Base-by-base conservation (phyloP, 345 rosid species). In the Conringia planisiliqua region DNA sequence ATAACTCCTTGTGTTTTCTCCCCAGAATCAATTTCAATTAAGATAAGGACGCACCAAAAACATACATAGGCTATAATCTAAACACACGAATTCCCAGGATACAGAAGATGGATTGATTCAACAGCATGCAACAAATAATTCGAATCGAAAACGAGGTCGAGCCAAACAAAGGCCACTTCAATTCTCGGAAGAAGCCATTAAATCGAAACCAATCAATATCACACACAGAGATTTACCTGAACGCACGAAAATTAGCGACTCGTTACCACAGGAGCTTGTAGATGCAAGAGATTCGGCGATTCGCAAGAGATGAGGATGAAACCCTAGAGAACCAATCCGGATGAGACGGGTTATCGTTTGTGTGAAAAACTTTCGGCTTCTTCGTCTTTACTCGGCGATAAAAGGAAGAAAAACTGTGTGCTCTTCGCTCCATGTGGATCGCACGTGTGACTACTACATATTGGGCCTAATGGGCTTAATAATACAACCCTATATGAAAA, bases 261-360 rank as follows among this genome's bases (percentile, higher is more conserved):
- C 63, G 62, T 0, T 39, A 27, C 0, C 10, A 39, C 26, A 51
- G 62, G 68, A 50, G 62, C 1, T 1, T 18, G 78, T 35, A 57
- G 72, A 74, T 17, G 66, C 33, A 55, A 2, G 62, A 75, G 68
- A 67, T 35, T 56, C 33, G 52, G 62, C 59, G 52, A 24, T 7
- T 40, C 17, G 33, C n/a, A 38, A 39, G 58, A 42, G 76, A 54
- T n/a, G 16, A 58, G 29, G 8, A 66, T 10, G 39, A 68, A 75
- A 51, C 79, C 74, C 74, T 68, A 74, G 7, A 13, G 32, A 68
- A 61, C 38, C 35, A 61, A 75, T 68, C 63, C 40, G 50, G 63
- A 61, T 62, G 69, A 61, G 73, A 46, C 62, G 74, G 74, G 50
- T 67, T 59, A 13, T 51, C 68, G 68, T 48, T 65, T 66, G 70